Conservation (phyloP, 2,329 filamentous ascomycete species). For the Didymellaceae sp. region DNA sequence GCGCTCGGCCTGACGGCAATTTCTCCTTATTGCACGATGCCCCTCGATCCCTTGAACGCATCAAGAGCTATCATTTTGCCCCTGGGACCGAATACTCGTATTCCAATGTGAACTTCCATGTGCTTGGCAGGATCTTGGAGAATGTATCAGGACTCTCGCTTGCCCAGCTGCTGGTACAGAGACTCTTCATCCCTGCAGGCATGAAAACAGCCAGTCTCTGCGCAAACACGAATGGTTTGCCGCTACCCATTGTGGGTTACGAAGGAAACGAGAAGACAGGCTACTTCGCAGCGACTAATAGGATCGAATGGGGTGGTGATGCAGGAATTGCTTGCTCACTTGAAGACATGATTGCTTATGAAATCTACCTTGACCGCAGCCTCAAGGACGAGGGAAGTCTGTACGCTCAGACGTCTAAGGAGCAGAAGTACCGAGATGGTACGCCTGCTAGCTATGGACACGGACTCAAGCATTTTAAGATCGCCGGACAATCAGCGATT, state of each 20-base stretch:
- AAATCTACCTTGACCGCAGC: not conserved
- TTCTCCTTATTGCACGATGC: not conserved
- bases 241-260: not conserved
- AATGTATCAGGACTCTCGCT: not conserved
- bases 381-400: not conserved
- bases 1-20: not conserved
- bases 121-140: not conserved
- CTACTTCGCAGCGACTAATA: not conserved
- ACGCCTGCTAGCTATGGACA: not conserved
- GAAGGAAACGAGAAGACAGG: not conserved
- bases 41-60: not conserved
- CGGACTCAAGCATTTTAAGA: not conserved
- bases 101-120: not conserved
- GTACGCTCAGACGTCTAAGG: not conserved
- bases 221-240: not conserved
- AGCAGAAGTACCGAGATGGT: not conserved
- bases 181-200: not conserved
- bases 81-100: not conserved
- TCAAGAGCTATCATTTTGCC: not conserved
- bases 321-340: not conserved
- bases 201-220: not conserved
- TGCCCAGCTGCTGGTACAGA: not conserved
- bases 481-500: not conserved
- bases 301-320: not conserved
- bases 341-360: not conserved